Conservation (phyloP, 805 yeast genomes). For the Teunomyces panamensis region DNA sequence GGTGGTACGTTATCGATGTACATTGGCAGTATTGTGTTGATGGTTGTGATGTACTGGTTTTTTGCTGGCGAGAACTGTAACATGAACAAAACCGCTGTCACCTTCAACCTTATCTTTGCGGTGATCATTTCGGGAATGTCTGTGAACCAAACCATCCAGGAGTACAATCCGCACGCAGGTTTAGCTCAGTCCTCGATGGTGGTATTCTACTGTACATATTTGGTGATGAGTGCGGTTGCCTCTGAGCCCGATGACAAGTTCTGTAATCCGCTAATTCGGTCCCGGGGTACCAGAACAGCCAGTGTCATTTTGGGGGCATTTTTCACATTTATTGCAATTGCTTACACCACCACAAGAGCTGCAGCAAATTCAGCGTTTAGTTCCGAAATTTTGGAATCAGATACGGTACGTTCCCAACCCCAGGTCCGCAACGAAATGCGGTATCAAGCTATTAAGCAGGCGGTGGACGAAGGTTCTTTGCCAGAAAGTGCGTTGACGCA, state of each 20-base stretch:
- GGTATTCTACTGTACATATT: constrained; percentile 85
- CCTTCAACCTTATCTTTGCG: constrained; percentile 67
- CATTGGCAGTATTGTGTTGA: constrained; percentile 65
- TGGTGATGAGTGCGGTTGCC: constrained; percentile 88
- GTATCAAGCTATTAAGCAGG: constrained; percentile 83
- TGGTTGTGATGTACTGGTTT: constrained; percentile 73
- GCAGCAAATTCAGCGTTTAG: constrained; percentile 63
- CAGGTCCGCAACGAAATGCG: constrained; percentile 64
- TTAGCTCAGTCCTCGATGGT: constrained; percentile 97
- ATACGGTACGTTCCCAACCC: constrained; percentile 37
- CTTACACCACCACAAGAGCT: constrained; percentile 95
- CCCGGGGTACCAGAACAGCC: constrained; percentile 85
- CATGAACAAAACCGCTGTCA: constrained; percentile 85
- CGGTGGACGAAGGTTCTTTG: constrained; percentile 92
- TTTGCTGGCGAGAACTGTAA: constrained; percentile 81
- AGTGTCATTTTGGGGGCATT: constrained; percentile 87
- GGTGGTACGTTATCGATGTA: constrained; percentile 91
- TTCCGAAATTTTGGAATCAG: constrained; percentile 30
- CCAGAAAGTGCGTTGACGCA: constrained; percentile 90
- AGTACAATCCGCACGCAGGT: constrained; percentile 91
- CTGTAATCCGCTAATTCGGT: constrained; percentile 90
- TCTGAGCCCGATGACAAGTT: constrained; percentile 92
- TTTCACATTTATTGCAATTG: constrained; percentile 92
- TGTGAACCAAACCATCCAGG: constrained; percentile 81
- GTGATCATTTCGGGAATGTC: constrained; percentile 67